These are phyloP conservation scores for Cardiosporidium cionae DNA, from an alignment of 169 alveolate species.

Conservation along the genomic window DNA sequence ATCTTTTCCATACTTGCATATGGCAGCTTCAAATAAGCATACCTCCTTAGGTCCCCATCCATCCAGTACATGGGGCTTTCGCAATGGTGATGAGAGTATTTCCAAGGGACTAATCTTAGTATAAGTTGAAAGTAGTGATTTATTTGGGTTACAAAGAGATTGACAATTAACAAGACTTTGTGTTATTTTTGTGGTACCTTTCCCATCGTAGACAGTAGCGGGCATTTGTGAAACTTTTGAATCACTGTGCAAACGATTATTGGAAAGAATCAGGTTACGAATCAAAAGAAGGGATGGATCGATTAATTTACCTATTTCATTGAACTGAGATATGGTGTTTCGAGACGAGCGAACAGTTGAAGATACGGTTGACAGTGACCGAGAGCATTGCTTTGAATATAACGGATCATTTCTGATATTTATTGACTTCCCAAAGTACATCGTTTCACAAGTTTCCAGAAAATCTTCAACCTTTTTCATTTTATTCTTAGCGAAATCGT, in stretches of 20 bases:
- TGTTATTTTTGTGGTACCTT: not conserved
- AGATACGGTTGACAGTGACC: not conserved
- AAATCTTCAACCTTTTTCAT: not conserved
- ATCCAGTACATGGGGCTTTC: constrained; percentile 52
- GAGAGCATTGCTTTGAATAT: not conserved
- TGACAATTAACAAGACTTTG: not conserved
- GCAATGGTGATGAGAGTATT: constrained; percentile 37
- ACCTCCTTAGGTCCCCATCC: constrained; percentile 76
- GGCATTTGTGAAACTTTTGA: not conserved
- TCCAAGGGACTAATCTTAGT: constrained; percentile 33
- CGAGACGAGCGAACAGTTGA: not conserved
- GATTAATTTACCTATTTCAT: not conserved
- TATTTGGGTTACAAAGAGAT: not conserved
- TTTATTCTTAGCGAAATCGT: not conserved
- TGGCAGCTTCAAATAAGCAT: constrained; percentile 60
- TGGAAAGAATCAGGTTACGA: not conserved
- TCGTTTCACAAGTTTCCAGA: not conserved
- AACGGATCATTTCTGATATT: not conserved
- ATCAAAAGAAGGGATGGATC: not conserved
- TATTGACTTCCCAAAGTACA: not conserved
- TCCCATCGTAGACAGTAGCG: too few species aligned
- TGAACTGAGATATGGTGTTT: not conserved
- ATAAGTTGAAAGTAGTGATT: not conserved
- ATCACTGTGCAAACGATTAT: too few species aligned
- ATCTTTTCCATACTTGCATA: constrained; percentile 66